phyloP scores from a whole-genome alignment of 2,329 filamentous ascomycete genomes.

The Fusarium sp. region DNA sequence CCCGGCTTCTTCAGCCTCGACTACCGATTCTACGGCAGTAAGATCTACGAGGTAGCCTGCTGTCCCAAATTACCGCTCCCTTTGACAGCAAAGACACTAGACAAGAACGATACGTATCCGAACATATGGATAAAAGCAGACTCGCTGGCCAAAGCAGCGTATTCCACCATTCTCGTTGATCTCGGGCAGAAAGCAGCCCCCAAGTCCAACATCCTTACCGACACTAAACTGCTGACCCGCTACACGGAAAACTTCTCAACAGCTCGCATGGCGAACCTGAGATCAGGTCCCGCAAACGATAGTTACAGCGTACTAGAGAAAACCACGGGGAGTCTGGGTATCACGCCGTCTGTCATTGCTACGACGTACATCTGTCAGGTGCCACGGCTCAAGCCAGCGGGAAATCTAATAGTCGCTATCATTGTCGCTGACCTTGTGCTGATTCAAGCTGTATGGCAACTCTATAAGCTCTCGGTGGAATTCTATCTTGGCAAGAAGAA shows the following conservation, averaged over 20 bases:
- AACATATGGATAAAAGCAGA: neutral
- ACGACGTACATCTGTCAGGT: neutral
- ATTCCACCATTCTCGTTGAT: neutral
- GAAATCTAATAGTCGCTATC: neutral
- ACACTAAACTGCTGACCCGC: neutral
- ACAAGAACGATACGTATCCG: neutral
- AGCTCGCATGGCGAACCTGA: neutral
- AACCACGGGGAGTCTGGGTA: neutral
- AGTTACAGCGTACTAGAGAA: neutral
- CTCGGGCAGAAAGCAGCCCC: neutral
- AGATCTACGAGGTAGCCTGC: neutral
- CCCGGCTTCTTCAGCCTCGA: neutral
- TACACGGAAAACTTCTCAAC: neutral
- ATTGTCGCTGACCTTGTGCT: neutral
- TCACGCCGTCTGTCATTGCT: neutral
- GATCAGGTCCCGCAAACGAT: neutral
- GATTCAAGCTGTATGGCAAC: neutral
- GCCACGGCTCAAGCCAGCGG: neutral
- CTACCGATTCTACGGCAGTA: neutral
- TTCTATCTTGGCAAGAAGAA: neutral
- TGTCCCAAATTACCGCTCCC: neutral
- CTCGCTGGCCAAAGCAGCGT: neutral
- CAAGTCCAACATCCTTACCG: neutral
- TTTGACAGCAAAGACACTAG: rapidly evolving
- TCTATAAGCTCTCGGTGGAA: neutral